Base-by-base conservation (phyloP, 495 filamentous ascomycete species). In the Staphylotrichum tortipilum region DNA sequence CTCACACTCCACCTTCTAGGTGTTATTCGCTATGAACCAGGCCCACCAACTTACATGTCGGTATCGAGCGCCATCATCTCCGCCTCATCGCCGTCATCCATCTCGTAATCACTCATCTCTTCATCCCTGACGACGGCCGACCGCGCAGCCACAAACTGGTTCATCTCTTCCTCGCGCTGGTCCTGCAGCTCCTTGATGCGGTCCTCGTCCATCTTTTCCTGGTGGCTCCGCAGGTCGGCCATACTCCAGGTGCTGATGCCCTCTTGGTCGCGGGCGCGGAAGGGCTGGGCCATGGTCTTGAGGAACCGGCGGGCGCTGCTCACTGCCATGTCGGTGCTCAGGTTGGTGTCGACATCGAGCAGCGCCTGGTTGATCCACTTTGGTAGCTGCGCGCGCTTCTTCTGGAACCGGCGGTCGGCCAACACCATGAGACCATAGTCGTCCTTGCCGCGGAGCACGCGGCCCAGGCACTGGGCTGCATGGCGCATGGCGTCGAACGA, bases 401-500 rank as follows among this genome's bases (percentile, higher is more conserved):
- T 85, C 63, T 84, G 78, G 69, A 96, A 99, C 7, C 94, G 78
- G 10, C 85, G 78, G 66, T 99, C 94, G 14, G 94, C 94, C 15
- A 99, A 70, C 11, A 99, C 6, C 7, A 10, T 99, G 66, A 97
- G 84, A 3, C 94, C 94, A 68, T 99, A 99, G 64, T 99, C 92
- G 63, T 97, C 92, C 66, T 98, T 98, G 29, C 92, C 94, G 52
- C 94, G 79, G 22, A 99, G 74, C 15, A 99, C 94, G 60, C 94
- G 91, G 19, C 94, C 94, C 0, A 99, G 76, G 55, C 94, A 99
- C 61, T 99, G 94, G 12, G 94, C 89, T 34, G 92, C 94, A 61
- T 99, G 94, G 22, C 94, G 79, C 90, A 97, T 99, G 18, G 92
- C 94, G 64, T 97, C 92, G 78, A 97, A 99, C 30, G 94, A 97